These are phyloP conservation scores for Lasiodiplodia gonubiensis DNA, from an alignment of 2,329 filamentous ascomycete species.

Conservation along the genomic window DNA sequence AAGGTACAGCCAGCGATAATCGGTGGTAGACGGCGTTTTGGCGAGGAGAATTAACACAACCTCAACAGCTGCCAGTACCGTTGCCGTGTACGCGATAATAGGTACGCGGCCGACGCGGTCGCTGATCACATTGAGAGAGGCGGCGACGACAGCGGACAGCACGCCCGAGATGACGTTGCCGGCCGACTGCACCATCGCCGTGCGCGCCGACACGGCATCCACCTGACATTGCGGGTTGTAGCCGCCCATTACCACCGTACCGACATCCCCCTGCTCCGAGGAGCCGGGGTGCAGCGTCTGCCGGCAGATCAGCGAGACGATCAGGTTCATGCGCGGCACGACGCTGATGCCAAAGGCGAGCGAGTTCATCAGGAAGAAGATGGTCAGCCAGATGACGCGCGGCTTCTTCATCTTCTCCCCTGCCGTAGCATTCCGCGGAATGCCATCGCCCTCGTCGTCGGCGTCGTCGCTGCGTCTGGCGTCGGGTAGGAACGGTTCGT, in stretches of 20 bases:
- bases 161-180: slow-evolving; percentile 30
- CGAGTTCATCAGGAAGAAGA: slow-evolving; percentile 32
- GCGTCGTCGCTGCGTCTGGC: neutral
- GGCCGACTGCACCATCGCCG: slow-evolving; percentile 23
- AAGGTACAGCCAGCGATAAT: slow-evolving; percentile 30
- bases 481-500: neutral
- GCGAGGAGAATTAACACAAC: slow-evolving; percentile 27
- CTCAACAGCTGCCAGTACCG: slow-evolving; percentile 27
- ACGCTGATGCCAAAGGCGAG: slow-evolving; percentile 31
- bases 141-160: slow-evolving; percentile 26
- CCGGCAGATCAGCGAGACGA: slow-evolving; percentile 26
- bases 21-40: neutral
- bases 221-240: slow-evolving; percentile 31
- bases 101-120: slow-evolving; percentile 30
- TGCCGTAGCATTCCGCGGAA: neutral
- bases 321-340: slow-evolving; percentile 31
- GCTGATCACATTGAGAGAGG: slow-evolving; percentile 28
- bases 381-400: slow-evolving; percentile 29
- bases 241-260: slow-evolving; percentile 29
- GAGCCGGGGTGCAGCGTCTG: neutral
- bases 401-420: neutral
- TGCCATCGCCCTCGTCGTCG: neutral
- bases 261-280: too few relatives aligned
- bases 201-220: slow-evolving; percentile 22
- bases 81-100: slow-evolving; percentile 23